phyloP scores from a whole-genome alignment of 495 filamentous ascomycete genomes.

The Penicillium verhagenii region DNA sequence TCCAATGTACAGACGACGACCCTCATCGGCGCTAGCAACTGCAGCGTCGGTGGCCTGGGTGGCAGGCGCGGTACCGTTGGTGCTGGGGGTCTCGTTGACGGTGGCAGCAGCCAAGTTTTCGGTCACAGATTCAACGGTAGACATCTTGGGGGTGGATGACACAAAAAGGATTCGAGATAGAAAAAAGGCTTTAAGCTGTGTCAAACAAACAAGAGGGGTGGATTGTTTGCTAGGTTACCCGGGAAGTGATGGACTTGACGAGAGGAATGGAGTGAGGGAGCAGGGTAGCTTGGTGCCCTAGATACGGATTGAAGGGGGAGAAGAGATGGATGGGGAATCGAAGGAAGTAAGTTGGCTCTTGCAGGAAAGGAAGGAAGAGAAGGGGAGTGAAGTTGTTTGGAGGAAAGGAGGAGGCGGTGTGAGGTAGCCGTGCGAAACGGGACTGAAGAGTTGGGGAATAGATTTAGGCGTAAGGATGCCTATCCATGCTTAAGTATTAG shows the following conservation, averaged over 20 bases:
- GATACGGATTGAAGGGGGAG: constrained; percentile 48
- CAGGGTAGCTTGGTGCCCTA: constrained; percentile 94
- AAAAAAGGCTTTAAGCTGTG: constrained; percentile 27
- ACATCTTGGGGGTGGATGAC: constrained; percentile 54
- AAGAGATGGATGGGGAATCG: constrained; percentile 26
- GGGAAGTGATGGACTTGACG: constrained; percentile 52
- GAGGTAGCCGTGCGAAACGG: constrained; percentile 19
- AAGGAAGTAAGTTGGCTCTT: constrained; percentile 21
- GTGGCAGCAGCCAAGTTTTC: constrained; percentile 48
- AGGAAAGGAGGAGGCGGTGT: constrained; percentile 29
- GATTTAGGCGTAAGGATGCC: background rate
- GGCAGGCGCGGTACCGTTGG: constrained; percentile 79
- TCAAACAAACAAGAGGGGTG: constrained; percentile 45
- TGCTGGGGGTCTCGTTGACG: constrained; percentile 58
- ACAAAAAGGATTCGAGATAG: constrained; percentile 32
- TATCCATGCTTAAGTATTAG: too few species aligned
- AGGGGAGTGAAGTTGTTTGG: constrained; percentile 22
- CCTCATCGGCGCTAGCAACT: constrained; percentile 94
- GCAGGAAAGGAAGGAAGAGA: constrained; percentile 21
- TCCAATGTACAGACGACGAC: constrained; percentile 98
- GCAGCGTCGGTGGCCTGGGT: constrained; percentile 75
- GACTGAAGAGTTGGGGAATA: too few species aligned
- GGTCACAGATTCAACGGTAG: constrained; percentile 54
- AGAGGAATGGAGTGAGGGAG: constrained; percentile 44
- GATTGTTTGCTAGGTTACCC: constrained; percentile 36